These are phyloP conservation scores for Ophiocordyceps sinensis DNA, from an alignment of 2,329 filamentous ascomycete genomes.

Conservation along the genomic window DNA sequence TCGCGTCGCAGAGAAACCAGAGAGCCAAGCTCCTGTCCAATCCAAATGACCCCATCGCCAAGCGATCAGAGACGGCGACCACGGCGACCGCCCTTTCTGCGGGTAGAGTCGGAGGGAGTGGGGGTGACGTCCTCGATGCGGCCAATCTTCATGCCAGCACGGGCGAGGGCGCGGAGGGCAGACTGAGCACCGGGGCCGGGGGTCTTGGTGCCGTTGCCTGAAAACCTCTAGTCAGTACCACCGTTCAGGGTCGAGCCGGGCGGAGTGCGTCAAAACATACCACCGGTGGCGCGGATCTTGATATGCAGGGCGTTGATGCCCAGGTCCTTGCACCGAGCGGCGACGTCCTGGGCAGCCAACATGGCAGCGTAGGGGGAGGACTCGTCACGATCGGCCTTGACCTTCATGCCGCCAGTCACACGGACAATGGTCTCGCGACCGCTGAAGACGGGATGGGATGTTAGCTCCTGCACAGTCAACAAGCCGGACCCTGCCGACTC, in stretches of 20 bases:
- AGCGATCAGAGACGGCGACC: slow-evolving; percentile 91
- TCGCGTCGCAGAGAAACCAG: slow-evolving; percentile 49
- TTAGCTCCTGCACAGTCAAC: slow-evolving; percentile 2
- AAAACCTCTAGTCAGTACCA: neutral
- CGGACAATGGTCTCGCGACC: slow-evolving; percentile 99
- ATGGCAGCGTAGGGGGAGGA: slow-evolving; percentile 99
- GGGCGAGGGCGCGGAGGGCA: slow-evolving; percentile 93
- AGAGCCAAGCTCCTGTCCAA: slow-evolving; percentile 25
- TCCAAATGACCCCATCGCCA: slow-evolving; percentile 11
- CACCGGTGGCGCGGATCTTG: slow-evolving; percentile 99
- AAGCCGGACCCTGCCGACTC: no score
- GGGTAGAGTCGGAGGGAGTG: slow-evolving; percentile 96
- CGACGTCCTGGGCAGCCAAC: slow-evolving; percentile 99
- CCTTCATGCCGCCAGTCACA: slow-evolving; percentile 99
- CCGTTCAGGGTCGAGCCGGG: neutral
- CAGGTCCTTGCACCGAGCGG: slow-evolving; percentile 63
- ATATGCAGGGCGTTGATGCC: slow-evolving; percentile 91
- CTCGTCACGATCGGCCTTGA: slow-evolving; percentile 99
- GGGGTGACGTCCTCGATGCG: slow-evolving; percentile 99
- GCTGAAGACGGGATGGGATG: slow-evolving; percentile 34
- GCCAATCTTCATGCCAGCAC: slow-evolving; percentile 99
- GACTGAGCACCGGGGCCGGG: slow-evolving; percentile 98
- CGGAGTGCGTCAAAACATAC: slow-evolving; percentile 34
- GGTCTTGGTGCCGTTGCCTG: slow-evolving; percentile 99
- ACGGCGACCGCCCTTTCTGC: slow-evolving; percentile 99